A percentile compares a stretch with the other conserved stretches of the same genome.
These are phyloP conservation scores for Podosphaera xanthii DNA, from an alignment of 2,329 filamentous ascomycete genomes.

Conservation along the genomic window DNA sequence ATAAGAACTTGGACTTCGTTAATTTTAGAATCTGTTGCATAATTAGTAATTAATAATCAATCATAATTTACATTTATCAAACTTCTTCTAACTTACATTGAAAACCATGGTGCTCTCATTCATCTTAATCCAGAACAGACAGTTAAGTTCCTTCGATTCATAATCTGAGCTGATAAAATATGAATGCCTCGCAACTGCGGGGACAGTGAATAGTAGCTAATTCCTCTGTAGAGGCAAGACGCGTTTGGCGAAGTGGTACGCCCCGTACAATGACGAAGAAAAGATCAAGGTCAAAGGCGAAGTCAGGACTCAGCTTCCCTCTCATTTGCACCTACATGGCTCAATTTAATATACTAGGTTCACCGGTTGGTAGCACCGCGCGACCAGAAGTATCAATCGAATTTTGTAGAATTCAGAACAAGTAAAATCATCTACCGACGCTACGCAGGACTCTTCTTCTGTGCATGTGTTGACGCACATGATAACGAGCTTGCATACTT, in stretches of 20 bases:
- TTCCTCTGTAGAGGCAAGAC: slow-evolving; percentile 61
- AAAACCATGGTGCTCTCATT: slow-evolving; percentile 45
- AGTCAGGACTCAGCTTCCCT: slow-evolving; percentile 23
- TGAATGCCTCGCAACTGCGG: neutral
- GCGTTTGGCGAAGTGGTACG: slow-evolving; percentile 96
- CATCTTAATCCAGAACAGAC: slow-evolving; percentile 73
- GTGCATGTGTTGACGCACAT: slow-evolving; percentile 95
- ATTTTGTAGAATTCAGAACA: slow-evolving; percentile 91
- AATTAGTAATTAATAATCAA: neutral
- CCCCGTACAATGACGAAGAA: slow-evolving; percentile 92
- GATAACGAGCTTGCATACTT: slow-evolving; percentile 95
- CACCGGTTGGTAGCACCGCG: slow-evolving; percentile 93
- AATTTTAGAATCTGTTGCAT: too few species aligned
- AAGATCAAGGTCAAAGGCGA: slow-evolving; percentile 99
- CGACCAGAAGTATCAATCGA: slow-evolving; percentile 98
- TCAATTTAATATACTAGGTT: slow-evolving; percentile 29
- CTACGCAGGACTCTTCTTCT: slow-evolving; percentile 97
- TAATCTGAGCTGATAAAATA: neutral
- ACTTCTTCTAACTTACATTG: neutral
- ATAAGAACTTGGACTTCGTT: too few species aligned
- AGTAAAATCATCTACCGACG: slow-evolving; percentile 95
- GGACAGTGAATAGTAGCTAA: neutral
- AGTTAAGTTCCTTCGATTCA: slow-evolving; percentile 27
- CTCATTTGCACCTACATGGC: neutral
- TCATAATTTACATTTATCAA: neutral